Percentiles rank a stretch among this genome's conserved stretches.
Conservation (phyloP, 1,139 yeast genomes). For the Saccharomycopsis hybrid region DNA sequence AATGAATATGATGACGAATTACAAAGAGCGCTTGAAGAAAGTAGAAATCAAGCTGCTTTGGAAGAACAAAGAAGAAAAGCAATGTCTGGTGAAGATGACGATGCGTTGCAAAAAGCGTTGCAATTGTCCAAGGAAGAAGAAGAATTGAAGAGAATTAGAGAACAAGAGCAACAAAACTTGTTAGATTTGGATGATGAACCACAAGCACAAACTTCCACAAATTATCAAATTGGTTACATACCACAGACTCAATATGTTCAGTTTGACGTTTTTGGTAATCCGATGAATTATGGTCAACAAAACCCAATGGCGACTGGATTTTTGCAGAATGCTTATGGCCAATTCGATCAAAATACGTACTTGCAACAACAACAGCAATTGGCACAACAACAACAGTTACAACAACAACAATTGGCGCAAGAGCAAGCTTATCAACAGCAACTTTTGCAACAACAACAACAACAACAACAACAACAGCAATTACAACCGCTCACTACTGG, state of each 20-base stretch:
- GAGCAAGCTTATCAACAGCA: no score
- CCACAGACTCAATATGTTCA: slow-evolving; percentile 34
- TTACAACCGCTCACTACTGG: slow-evolving; percentile 73
- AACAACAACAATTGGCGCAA: slow-evolving; percentile 23
- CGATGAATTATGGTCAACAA: slow-evolving; percentile 39
- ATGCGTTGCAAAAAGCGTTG: slow-evolving; percentile 74
- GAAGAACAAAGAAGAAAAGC: slow-evolving; percentile 56
- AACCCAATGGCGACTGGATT: slow-evolving; percentile 50
- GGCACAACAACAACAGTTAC: slow-evolving; percentile 27
- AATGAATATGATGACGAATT: slow-evolving; percentile 72
- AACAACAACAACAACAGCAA: no score
- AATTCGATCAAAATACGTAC: slow-evolving; percentile 25
- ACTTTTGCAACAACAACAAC: no score
- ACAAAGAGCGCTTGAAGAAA: slow-evolving; percentile 76
- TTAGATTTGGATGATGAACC: slow-evolving; percentile 48
- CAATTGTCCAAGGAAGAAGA: slow-evolving; percentile 86
- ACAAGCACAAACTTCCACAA: slow-evolving; percentile 26
- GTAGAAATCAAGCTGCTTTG: slow-evolving; percentile 68
- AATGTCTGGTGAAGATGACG: slow-evolving; percentile 44
- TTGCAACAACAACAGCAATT: slow-evolving; percentile 33
- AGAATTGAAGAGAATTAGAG: slow-evolving; percentile 55
- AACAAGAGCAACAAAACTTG: slow-evolving; percentile 43
- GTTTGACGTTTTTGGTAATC: slow-evolving; percentile 77
- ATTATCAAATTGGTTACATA: slow-evolving; percentile 28
- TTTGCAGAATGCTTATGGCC: slow-evolving; percentile 36